A percentile compares a stretch with the other conserved stretches of the same genome.
Conservation (phyloP, 1,284 basidiomycete species). For the Thecaphora thlaspeos region DNA sequence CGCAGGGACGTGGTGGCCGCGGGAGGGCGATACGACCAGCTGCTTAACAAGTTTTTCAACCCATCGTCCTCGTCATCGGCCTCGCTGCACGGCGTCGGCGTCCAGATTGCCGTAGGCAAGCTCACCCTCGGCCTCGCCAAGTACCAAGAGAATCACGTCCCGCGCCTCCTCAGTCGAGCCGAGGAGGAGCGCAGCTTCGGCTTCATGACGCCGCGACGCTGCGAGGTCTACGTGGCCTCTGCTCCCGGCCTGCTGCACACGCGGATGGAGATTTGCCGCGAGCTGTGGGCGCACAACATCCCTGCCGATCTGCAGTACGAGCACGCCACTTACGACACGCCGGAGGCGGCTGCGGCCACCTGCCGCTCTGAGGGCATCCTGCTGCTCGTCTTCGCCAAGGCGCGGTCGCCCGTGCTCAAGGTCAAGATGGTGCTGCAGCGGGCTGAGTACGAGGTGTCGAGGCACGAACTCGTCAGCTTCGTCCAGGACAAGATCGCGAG, state of each 20-base stretch:
- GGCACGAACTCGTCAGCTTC: slow-evolving; percentile 41
- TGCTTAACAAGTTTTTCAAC: slow-evolving; percentile 68
- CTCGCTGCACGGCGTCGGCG: slow-evolving; percentile 67
- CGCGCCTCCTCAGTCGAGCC: slow-evolving; percentile 65
- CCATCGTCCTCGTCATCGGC: slow-evolving; percentile 50
- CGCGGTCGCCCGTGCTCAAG: slow-evolving; percentile 45
- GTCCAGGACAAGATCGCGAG: slow-evolving; percentile 44
- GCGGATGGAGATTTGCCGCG: slow-evolving; percentile 72
- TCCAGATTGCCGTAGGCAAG: slow-evolving; percentile 78
- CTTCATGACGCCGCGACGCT: slow-evolving; percentile 79
- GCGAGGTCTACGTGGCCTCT: slow-evolving; percentile 72
- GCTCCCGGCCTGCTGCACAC: slow-evolving; percentile 73
- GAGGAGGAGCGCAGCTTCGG: slow-evolving; percentile 80
- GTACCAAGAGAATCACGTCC: slow-evolving; percentile 68
- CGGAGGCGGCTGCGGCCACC: slow-evolving; percentile 43
- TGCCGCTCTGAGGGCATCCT: slow-evolving; percentile 55
- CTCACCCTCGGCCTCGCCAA: slow-evolving; percentile 70
- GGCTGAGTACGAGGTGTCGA: slow-evolving; percentile 46
- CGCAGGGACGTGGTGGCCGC: slow-evolving; percentile 71
- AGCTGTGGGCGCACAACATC: slow-evolving; percentile 77
- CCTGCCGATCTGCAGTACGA: slow-evolving; percentile 82
- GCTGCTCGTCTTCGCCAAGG: slow-evolving; percentile 47
- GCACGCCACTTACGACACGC: slow-evolving; percentile 41
- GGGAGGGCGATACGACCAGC: slow-evolving; percentile 76
- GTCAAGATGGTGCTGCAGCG: slow-evolving; percentile 46